These are phyloP conservation scores for Coemansia sp. DNA, from an alignment of 192 early-diverging fungal species.

Conservation along the genomic window DNA sequence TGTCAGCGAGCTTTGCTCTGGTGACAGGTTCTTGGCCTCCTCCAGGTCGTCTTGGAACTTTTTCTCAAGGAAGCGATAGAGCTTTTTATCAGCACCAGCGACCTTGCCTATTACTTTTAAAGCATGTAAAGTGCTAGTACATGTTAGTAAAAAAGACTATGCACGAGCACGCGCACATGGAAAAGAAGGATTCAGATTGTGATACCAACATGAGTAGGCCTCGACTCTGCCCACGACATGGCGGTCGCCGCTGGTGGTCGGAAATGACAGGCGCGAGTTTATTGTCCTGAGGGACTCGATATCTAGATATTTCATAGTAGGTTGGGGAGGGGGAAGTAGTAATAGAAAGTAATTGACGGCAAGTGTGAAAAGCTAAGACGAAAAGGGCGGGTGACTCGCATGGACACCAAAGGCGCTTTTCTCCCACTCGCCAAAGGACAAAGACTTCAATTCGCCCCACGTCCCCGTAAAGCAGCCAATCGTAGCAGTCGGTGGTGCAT, in stretches of 20 bases:
- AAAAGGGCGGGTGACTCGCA: background rate
- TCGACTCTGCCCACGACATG: constrained; percentile 82
- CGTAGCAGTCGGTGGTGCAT: background rate
- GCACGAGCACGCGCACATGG: background rate
- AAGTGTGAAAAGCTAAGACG: background rate
- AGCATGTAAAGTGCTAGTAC: background rate
- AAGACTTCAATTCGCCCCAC: background rate
- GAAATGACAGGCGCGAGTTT: constrained; percentile 79
- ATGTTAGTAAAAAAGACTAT: background rate
- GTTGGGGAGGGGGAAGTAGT: background rate
- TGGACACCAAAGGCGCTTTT: background rate
- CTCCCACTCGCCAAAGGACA: background rate
- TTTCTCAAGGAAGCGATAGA: constrained; percentile 83
- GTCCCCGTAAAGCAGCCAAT: background rate
- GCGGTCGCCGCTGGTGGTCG: constrained; percentile 77
- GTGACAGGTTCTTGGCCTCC: constrained; percentile 61
- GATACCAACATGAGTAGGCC: constrained; percentile 87
- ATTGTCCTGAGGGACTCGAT: constrained; percentile 76
- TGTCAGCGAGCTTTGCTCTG: constrained; percentile 62
- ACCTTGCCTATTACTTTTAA: constrained; percentile 71
- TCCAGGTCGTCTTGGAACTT: constrained; percentile 71
- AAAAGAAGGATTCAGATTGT: background rate
- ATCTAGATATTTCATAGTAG: constrained; percentile 79
- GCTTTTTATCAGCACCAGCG: constrained; percentile 90
- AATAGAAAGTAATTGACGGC: background rate